These are phyloP conservation scores for Sclerotinia trifoliorum DNA, from an alignment of 2,329 filamentous ascomycete species.

Conservation along the genomic window DNA sequence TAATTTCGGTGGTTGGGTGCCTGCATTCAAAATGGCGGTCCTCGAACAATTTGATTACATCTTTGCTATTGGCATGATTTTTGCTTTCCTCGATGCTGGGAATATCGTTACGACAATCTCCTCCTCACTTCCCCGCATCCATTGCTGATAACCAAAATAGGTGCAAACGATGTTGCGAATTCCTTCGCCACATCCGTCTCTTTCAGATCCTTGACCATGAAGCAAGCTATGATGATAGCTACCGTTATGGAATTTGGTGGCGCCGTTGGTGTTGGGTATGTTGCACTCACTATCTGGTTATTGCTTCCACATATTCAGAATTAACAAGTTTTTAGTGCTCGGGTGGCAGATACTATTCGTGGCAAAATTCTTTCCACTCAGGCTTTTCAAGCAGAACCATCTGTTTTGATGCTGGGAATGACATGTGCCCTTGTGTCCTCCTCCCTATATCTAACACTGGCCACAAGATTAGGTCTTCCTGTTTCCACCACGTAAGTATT, in stretches of 20 bases:
- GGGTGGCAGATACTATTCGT: constrained; percentile 76
- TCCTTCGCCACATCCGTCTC: constrained; percentile 79
- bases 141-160: not conserved
- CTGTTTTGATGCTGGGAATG: constrained; percentile 67
- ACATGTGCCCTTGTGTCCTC: constrained; percentile 63
- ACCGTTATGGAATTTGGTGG: constrained; percentile 67
- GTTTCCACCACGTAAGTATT: constrained; percentile 59
- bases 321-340: constrained; percentile 55
- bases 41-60: constrained; percentile 12
- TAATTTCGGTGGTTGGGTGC: not conserved
- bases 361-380: constrained; percentile 66
- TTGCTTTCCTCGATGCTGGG: constrained; percentile 58
- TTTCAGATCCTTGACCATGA: constrained; percentile 71
- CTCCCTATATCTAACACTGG: constrained; percentile 77
- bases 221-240: constrained; percentile 65
- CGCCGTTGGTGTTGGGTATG: constrained; percentile 48
- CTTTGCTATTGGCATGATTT: constrained; percentile 40
- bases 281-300: not conserved
- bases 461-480: constrained; percentile 69
- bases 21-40: constrained; percentile 8
- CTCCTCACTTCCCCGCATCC: not conserved
- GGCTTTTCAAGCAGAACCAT: constrained; percentile 59
- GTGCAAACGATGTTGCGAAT: constrained; percentile 76
- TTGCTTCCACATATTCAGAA: not conserved
- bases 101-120: constrained; percentile 50